phyloP scores from a whole-genome alignment of 345 rosid genomes.

The Cardiospermum halicacabum region DNA sequence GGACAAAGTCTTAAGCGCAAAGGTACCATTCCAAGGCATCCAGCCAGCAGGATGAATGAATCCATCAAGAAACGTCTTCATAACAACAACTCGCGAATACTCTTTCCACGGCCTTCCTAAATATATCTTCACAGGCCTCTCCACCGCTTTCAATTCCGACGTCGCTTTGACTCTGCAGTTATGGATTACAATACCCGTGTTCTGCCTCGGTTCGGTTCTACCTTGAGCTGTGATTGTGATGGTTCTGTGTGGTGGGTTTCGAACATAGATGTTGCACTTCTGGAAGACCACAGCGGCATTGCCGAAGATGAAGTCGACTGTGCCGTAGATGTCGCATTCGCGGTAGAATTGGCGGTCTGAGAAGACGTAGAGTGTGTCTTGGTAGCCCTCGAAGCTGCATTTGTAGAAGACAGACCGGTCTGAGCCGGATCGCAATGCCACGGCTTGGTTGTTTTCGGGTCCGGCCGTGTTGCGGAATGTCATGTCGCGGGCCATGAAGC shows the following conservation, averaged over 20 bases:
- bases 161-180: conserved; percentile 42
- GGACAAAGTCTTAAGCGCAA: conserved; percentile 41
- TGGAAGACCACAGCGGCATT: conserved; percentile 50
- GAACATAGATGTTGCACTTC: conserved; percentile 42
- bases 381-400: conserved; percentile 56
- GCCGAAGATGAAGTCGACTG: conserved; percentile 57
- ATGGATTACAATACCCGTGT: conserved; percentile 50
- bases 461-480: conserved; percentile 54
- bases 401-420: conserved; percentile 43
- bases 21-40: conserved; percentile 46
- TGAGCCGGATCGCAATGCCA: conserved; percentile 47
- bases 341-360: conserved; percentile 52
- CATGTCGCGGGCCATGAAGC: conserved; percentile 47
- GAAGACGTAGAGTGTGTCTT: conserved; percentile 58
- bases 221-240: conserved; percentile 46
- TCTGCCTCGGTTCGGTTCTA: conserved; percentile 50
- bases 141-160: conserved; percentile 33
- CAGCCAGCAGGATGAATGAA: conserved; percentile 46
- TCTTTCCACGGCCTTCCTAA: conserved; percentile 47
- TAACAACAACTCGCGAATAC: conserved; percentile 40
- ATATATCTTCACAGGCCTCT: conserved; percentile 40
- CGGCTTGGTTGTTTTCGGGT: conserved; percentile 41
- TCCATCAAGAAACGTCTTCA: conserved; percentile 37
- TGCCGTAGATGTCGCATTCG: conserved; percentile 55
- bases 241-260: conserved; percentile 36